A percentile compares a stretch with the other conserved stretches of the same genome.
Evolutionary conservation across 106 monocot species (phyloP).

Genomic region (Alisma plantagoaquatica): DNA sequence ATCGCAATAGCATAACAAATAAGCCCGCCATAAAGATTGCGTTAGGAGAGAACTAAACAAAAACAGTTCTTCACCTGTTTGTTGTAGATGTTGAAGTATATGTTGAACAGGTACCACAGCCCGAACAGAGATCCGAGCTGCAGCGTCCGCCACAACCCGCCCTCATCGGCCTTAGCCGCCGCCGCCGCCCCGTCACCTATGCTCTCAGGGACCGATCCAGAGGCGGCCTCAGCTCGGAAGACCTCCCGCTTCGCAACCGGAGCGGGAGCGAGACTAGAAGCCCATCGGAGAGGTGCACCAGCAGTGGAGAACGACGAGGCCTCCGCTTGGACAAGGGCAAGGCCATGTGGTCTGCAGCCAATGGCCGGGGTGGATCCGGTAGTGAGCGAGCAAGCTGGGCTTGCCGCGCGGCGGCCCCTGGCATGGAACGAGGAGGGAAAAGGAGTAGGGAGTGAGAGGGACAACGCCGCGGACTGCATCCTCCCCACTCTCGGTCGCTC

Average conservation of each 20-base stretch:
- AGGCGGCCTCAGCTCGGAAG: neutral
- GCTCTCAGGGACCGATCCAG: slow-evolving; percentile 9
- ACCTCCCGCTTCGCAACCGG: slow-evolving; percentile 1
- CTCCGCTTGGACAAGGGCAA: neutral
- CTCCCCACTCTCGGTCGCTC: too few relatives aligned
- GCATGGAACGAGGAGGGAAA: neutral
- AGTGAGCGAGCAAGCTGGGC: neutral
- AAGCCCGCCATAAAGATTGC: too few relatives aligned
- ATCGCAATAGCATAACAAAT: too few relatives aligned
- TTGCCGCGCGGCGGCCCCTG: neutral
- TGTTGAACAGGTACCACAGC: slow-evolving; percentile 71
- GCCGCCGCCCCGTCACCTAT: neutral
- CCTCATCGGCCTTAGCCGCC: slow-evolving; percentile 1
- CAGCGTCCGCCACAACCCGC: slow-evolving; percentile 28
- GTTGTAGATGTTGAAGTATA: slow-evolving; percentile 81
- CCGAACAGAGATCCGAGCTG: slow-evolving; percentile 50
- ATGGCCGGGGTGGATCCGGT: neutral
- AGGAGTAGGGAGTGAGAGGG: slow-evolving; percentile 7
- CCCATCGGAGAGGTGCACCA: neutral
- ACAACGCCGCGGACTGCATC: slow-evolving; percentile 13
- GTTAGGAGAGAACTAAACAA: neutral
- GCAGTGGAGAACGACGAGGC: neutral
- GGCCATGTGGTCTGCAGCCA: neutral
- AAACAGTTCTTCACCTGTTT: slow-evolving; percentile 28
- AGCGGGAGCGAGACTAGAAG: neutral